phyloP scores from a whole-genome alignment of 2,329 filamentous ascomycete genomes.

The Alternaria infectoria region DNA sequence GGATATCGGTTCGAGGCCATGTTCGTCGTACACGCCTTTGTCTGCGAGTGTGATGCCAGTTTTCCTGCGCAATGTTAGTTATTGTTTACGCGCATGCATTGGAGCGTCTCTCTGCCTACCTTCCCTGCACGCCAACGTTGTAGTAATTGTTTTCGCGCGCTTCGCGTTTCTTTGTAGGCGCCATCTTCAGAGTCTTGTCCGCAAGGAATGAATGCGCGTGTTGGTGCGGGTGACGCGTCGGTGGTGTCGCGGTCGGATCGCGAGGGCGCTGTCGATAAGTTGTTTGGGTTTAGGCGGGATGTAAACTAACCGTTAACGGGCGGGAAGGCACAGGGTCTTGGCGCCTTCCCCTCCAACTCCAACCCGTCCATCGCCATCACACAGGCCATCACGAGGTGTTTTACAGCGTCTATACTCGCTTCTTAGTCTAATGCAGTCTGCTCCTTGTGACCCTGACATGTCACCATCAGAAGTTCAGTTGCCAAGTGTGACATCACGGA shows the following conservation, averaged over 20 bases:
- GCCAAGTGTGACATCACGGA: background rate
- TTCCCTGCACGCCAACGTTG: slow-evolving; percentile 49
- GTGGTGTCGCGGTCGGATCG: slow-evolving; percentile 1
- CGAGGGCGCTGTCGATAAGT: slow-evolving; percentile 18
- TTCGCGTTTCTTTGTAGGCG: slow-evolving; percentile 45
- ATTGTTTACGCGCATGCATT: slow-evolving; percentile 5
- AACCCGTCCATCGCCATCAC: background rate
- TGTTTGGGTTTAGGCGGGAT: slow-evolving; percentile 30
- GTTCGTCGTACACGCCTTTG: slow-evolving; percentile 80
- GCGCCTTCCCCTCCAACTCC: slow-evolving; percentile 8
- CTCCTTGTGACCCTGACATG: background rate
- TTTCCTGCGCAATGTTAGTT: slow-evolving; percentile 65
- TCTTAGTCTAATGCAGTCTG: background rate
- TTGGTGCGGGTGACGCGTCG: slow-evolving; percentile 20
- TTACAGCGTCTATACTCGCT: background rate
- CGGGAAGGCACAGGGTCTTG: slow-evolving; percentile 2
- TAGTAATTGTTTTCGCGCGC: slow-evolving; percentile 50
- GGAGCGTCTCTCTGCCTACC: slow-evolving; percentile 30
- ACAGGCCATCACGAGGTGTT: background rate
- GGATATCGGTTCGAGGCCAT: slow-evolving; percentile 89
- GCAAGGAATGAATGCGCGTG: slow-evolving; percentile 18
- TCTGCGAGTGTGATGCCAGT: slow-evolving; percentile 85
- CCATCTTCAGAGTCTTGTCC: slow-evolving; percentile 28
- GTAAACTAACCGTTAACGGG: slow-evolving; percentile 14
- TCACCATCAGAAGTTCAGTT: background rate